These are phyloP conservation scores for Scleromitrula shiraiana DNA, from an alignment of 2,329 filamentous ascomycete genomes.

Conservation along the genomic window DNA sequence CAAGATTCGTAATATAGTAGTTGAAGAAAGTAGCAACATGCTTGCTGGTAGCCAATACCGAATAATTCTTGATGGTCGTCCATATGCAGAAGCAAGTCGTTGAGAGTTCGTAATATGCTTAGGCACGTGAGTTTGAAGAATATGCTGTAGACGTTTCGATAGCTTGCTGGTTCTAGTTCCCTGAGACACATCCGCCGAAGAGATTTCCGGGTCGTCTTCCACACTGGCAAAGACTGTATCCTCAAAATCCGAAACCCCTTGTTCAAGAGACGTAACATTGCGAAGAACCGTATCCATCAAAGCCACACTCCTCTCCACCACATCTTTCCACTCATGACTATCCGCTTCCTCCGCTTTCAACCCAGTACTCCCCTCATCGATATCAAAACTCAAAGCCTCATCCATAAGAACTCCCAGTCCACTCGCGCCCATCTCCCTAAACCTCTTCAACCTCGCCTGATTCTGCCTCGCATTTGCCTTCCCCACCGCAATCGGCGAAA, in stretches of 20 bases:
- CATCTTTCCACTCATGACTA: slow-evolving; percentile 56
- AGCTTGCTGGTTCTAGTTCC: slow-evolving; percentile 44
- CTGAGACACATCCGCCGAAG: slow-evolving; percentile 34
- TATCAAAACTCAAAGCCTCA: slow-evolving; percentile 66
- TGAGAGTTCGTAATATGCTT: slow-evolving; percentile 53
- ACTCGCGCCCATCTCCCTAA: slow-evolving; percentile 75
- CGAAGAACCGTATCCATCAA: slow-evolving; percentile 80
- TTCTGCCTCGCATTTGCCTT: slow-evolving; percentile 70
- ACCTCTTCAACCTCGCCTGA: slow-evolving; percentile 59
- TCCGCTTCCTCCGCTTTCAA: slow-evolving; percentile 36
- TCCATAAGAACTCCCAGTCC: slow-evolving; percentile 82
- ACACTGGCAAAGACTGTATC: slow-evolving; percentile 57
- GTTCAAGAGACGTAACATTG: slow-evolving; percentile 58
- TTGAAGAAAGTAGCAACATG: slow-evolving; percentile 69
- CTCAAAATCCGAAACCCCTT: slow-evolving; percentile 55
- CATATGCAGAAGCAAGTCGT: slow-evolving; percentile 53
- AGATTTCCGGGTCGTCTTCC: slow-evolving; percentile 51
- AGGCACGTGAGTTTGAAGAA: slow-evolving; percentile 63
- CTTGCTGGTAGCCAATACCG: slow-evolving; percentile 84
- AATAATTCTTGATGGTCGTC: slow-evolving; percentile 65
- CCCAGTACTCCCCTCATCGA: slow-evolving; percentile 47
- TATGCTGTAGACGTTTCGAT: slow-evolving; percentile 56
- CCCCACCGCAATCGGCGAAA: slow-evolving; percentile 71
- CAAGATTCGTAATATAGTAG: slow-evolving; percentile 74
- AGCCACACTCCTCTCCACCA: slow-evolving; percentile 71